Base-by-base conservation (phyloP, 2,329 filamentous ascomycete species). In the Exserohilum rostratum region DNA sequence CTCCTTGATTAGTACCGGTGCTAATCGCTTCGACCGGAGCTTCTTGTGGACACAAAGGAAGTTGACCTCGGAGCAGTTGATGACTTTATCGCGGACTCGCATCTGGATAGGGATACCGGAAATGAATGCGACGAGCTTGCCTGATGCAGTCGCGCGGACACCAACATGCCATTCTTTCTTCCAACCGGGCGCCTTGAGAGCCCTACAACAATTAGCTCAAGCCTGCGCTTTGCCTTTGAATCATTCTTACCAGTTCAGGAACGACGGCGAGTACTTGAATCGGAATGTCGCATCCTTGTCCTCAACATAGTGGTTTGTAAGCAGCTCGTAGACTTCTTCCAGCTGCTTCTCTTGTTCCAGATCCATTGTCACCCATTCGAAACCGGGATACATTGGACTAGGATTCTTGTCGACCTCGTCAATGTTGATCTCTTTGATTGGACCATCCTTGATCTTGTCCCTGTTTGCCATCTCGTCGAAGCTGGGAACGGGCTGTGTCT, bases 11-110 rank as follows among this genome's bases (percentile, higher is more conserved):
- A 99, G 85, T 2, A 98, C 90, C 0, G 95, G 95, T 0, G 95
- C 88, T 38, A 99, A 86, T 49, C 95, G 88, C 81, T 98, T 97
- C 53, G 90, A 87, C 46, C 95, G 90, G 29, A 99, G 86, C 79
- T 98, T 98, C 83, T 98, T 98, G 83, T 99, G 95, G 50, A 99
- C 89, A 71, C 93, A 96, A 63, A 99, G 87, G 78, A 98, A 99
- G 81, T 99, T 99, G 78, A 99, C 95, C 76, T 99, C 95, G 44
- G 90, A 92, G 64, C 90, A 88, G 59, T 87, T 85, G 56, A 99
- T 78, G 53, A 85, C 79, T 55, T 90, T 90, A 55, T 89, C 82
- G 60, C 93, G 90, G 38, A 99, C 87, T 47, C 89, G 87, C 53
- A 99, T 81, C 61, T 88, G 84, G 56, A 95, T 88, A 1, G 95